Conservation (phyloP, 192 early-diverging fungal genomes). For the Gamsiella multidivaricata region DNA sequence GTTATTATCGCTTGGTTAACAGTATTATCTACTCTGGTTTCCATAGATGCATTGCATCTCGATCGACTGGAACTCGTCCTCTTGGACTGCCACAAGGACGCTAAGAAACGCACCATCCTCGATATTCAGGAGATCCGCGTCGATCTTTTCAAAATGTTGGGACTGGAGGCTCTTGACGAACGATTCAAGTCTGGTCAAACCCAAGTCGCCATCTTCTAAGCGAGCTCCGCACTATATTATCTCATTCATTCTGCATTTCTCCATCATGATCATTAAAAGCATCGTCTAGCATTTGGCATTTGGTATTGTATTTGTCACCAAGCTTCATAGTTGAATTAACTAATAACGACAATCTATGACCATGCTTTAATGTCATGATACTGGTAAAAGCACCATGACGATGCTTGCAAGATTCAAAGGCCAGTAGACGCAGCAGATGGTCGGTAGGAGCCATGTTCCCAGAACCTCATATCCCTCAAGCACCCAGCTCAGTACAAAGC, state of each 20-base stretch:
- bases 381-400: conserved; percentile 52
- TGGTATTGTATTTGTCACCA: too few species aligned
- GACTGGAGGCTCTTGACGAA: conserved; percentile 27
- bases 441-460: conserved; percentile 70
- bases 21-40: not conserved
- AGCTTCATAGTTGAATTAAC: too few species aligned
- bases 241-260: too few species aligned
- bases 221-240: too few species aligned
- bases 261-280: not conserved
- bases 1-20: not conserved
- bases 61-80: conserved; percentile 70
- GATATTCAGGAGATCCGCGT: conserved; percentile 68
- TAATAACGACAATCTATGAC: too few species aligned
- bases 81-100: conserved; percentile 67
- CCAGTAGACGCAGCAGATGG: conserved; percentile 79
- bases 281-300: conserved; percentile 3
- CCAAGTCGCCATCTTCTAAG: conserved; percentile 43
- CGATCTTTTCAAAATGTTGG: conserved; percentile 66
- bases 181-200: conserved; percentile 30
- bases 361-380: too few species aligned
- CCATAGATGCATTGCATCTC: conserved; percentile 63
- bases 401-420: conserved; percentile 64
- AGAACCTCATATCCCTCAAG: conserved; percentile 73
- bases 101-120: conserved; percentile 69
- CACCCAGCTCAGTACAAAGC: conserved; percentile 60